Evolutionary conservation across 306 rosid species (phyloP).

Genomic region (Prunus mira): DNA sequence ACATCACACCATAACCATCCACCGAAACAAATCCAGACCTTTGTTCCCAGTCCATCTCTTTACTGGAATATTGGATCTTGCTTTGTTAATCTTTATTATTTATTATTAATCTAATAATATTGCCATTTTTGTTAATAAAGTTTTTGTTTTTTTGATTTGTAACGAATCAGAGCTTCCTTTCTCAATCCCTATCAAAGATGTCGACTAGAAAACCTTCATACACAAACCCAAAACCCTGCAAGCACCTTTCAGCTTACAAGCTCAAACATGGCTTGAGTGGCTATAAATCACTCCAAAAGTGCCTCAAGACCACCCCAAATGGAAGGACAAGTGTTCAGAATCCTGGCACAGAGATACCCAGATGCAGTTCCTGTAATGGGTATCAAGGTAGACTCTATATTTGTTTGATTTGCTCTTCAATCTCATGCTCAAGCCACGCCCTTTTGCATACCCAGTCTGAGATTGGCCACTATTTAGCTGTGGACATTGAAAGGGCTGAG

Average conservation of each 20-base stretch:
- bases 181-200: slow-evolving; percentile 34
- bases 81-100: background rate
- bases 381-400: slow-evolving; percentile 59
- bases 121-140: slow-evolving; percentile 1
- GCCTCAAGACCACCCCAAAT: slow-evolving; percentile 54
- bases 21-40: background rate
- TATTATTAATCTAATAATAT: background rate
- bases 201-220: slow-evolving; percentile 50
- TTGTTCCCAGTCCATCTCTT: background rate
- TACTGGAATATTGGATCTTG: background rate
- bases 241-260: slow-evolving; percentile 79
- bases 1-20: background rate
- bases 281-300: slow-evolving; percentile 67
- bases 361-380: slow-evolving; percentile 68
- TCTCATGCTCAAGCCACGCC: slow-evolving; percentile 65
- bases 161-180: slow-evolving; percentile 29
- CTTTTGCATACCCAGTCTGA: slow-evolving; percentile 41
- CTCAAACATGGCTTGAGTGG: slow-evolving; percentile 62
- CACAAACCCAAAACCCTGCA: slow-evolving; percentile 73
- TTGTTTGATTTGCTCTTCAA: slow-evolving; percentile 73
- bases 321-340: slow-evolving; percentile 58
- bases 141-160: slow-evolving; percentile 8
- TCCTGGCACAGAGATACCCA: slow-evolving; percentile 47
- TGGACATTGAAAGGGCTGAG: slow-evolving; percentile 86
- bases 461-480: slow-evolving; percentile 60